Percentiles rank a stretch among this genome's conserved stretches.
phyloP scores from a whole-genome alignment of 441 rosid species.

The Brassica balearica region DNA sequence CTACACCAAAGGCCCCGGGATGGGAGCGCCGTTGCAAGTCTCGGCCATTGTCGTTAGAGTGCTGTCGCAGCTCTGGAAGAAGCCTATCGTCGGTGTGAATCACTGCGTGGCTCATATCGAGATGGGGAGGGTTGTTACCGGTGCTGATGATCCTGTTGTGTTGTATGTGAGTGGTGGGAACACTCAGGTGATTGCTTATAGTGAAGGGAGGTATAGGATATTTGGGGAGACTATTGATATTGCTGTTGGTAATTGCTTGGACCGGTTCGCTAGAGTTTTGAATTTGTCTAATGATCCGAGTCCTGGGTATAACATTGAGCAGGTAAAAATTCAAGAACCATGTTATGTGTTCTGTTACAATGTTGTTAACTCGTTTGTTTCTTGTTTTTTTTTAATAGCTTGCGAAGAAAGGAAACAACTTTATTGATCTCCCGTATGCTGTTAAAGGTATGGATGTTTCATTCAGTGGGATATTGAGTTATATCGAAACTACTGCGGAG shows the following conservation, averaged over 20 bases:
- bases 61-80: conserved; percentile 85
- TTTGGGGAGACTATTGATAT: conserved; percentile 98
- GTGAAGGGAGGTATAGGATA: conserved; percentile 85
- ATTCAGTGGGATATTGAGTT: conserved; percentile 93
- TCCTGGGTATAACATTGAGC: conserved; percentile 97
- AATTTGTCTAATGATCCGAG: conserved; percentile 94
- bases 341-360: no score
- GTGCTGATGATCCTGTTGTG: conserved; percentile 91
- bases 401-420: conserved; percentile 90
- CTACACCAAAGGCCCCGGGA: conserved; percentile 94
- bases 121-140: conserved; percentile 96
- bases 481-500: conserved; percentile 76
- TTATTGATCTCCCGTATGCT: conserved; percentile 88
- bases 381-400: conserved; percentile 55
- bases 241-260: conserved; percentile 97
- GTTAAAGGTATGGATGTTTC: conserved; percentile 99
- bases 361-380: conserved; percentile 23
- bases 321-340: conserved; percentile 49
- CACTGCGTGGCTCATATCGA: conserved; percentile 98
- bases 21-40: conserved; percentile 96
- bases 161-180: conserved; percentile 97
- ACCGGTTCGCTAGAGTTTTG: conserved; percentile 88
- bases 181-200: conserved; percentile 95
- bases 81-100: conserved; percentile 83
- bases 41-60: conserved; percentile 77